These are phyloP conservation scores for Polyplosphaeria fusca DNA, from an alignment of 495 filamentous ascomycete species.

Conservation along the genomic window DNA sequence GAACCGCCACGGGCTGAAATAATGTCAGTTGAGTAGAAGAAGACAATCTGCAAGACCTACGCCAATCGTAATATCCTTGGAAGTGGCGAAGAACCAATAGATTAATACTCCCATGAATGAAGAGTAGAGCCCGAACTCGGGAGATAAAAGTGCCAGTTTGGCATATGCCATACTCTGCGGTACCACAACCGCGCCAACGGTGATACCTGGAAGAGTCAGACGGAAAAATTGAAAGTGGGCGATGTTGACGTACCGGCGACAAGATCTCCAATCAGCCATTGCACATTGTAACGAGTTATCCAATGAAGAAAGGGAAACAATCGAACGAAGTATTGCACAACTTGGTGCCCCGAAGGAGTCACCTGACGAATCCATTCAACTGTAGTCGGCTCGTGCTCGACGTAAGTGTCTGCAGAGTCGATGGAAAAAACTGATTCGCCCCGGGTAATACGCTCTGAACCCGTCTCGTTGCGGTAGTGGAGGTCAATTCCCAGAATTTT, in stretches of 20 bases:
- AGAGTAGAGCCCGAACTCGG: constrained; percentile 88
- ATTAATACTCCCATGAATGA: constrained; percentile 96
- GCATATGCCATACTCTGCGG: constrained; percentile 99
- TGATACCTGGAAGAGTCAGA: constrained; percentile 61
- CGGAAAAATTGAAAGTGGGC: not conserved
- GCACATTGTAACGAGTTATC: constrained; percentile 82
- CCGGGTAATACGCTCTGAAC: constrained; percentile 56
- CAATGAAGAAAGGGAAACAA: constrained; percentile 86
- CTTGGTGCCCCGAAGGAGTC: constrained; percentile 54
- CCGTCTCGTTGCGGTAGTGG: constrained; percentile 46
- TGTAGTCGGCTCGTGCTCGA: constrained; percentile 76
- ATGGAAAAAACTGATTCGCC: constrained; percentile 78
- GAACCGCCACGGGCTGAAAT: constrained; percentile 82
- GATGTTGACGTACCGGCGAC: constrained; percentile 68
- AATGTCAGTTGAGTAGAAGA: constrained; percentile 12
- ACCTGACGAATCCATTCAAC: constrained; percentile 66
- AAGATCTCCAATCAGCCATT: constrained; percentile 86
- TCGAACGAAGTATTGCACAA: constrained; percentile 58
- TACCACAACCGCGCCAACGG: constrained; percentile 91
- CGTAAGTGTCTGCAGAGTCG: constrained; percentile 72
- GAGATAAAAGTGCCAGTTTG: constrained; percentile 68
- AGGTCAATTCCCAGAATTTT: constrained; percentile 84
- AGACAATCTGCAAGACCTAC: constrained; percentile 51
- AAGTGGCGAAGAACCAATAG: constrained; percentile 99
- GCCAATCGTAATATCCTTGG: constrained; percentile 99